These are phyloP conservation scores for Eucalyptus polybractea DNA, from an alignment of 345 rosid species.

Conservation along the genomic window DNA sequence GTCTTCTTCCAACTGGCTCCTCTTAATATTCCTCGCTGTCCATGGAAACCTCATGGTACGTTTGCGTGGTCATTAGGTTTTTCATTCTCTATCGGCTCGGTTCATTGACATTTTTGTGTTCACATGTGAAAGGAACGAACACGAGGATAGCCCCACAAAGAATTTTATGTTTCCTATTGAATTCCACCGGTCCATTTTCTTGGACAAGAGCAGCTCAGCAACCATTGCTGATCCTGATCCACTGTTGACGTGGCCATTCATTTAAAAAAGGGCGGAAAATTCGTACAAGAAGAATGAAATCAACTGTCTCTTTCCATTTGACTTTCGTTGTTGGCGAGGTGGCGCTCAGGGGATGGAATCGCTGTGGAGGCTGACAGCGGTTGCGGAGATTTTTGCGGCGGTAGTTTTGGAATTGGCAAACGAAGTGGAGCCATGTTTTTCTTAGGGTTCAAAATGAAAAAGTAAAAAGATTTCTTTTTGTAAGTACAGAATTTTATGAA, in stretches of 20 bases:
- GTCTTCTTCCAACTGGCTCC: background rate
- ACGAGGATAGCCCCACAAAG: background rate
- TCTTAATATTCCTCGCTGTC: background rate
- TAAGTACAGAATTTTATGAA: background rate
- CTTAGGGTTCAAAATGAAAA: background rate
- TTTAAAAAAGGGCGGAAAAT: background rate
- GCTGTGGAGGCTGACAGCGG: background rate
- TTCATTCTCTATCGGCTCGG: background rate
- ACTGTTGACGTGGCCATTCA: background rate
- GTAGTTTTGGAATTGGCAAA: background rate
- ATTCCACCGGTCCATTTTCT: conserved; percentile 51
- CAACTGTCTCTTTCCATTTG: background rate
- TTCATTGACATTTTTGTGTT: background rate
- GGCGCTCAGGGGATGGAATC: background rate
- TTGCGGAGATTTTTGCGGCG: background rate
- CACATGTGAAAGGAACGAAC: background rate
- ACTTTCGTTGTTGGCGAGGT: background rate
- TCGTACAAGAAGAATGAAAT: background rate
- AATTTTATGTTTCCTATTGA: background rate
- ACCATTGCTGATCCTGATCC: conserved; percentile 85
- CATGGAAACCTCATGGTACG: background rate
- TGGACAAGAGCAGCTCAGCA: conserved; percentile 63
- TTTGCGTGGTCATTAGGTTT: background rate
- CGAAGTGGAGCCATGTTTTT: background rate
- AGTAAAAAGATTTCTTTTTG: background rate